These are phyloP conservation scores for Fusarium ambrosium DNA, from an alignment of 2,329 filamentous ascomycete genomes.

Conservation along the genomic window DNA sequence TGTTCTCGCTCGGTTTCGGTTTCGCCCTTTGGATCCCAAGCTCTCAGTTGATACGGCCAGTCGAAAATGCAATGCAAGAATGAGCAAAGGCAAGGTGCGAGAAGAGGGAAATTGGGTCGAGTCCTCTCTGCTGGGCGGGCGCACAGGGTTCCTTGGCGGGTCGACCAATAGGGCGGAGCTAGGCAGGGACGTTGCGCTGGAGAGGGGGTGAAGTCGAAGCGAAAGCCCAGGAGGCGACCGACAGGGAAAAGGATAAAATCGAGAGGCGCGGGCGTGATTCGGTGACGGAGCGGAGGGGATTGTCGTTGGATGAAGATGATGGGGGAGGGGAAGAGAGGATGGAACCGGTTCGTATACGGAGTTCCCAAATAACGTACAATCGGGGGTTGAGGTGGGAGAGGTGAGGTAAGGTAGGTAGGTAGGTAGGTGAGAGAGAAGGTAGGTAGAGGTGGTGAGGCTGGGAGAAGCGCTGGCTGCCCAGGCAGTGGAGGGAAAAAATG, in stretches of 20 bases:
- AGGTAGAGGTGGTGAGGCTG: slow-evolving; percentile 41
- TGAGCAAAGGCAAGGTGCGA: slow-evolving; percentile 34
- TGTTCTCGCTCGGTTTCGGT: slow-evolving; percentile 23
- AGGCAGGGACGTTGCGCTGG: slow-evolving; percentile 38
- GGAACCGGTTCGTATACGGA: slow-evolving; percentile 26
- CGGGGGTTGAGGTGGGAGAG: slow-evolving; percentile 14
- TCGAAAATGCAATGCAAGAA: slow-evolving; percentile 30
- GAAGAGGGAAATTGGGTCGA: slow-evolving; percentile 47
- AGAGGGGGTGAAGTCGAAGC: slow-evolving; percentile 24
- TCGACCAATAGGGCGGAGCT: slow-evolving; percentile 42
- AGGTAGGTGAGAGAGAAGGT: slow-evolving; percentile 16
- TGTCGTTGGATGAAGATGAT: slow-evolving; percentile 41
- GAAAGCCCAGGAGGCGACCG: slow-evolving; percentile 1
- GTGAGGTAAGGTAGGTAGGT: slow-evolving; percentile 25
- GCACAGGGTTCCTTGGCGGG: slow-evolving; percentile 47
- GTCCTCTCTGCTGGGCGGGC: slow-evolving; percentile 42
- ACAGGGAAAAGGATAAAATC: slow-evolving; percentile 3
- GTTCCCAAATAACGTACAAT: slow-evolving; percentile 24
- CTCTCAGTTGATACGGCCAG: slow-evolving; percentile 37
- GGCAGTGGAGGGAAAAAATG: slow-evolving; percentile 40
- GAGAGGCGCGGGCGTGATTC: slow-evolving; percentile 15
- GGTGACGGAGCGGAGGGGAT: slow-evolving; percentile 10
- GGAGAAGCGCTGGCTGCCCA: slow-evolving; percentile 29
- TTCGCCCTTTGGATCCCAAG: slow-evolving; percentile 15
- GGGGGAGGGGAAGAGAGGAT: background rate